Evolutionary conservation across 805 yeast species (phyloP), one percentile per base, ranked within the genome.

Genomic region (Sungouiella blattae): DNA sequence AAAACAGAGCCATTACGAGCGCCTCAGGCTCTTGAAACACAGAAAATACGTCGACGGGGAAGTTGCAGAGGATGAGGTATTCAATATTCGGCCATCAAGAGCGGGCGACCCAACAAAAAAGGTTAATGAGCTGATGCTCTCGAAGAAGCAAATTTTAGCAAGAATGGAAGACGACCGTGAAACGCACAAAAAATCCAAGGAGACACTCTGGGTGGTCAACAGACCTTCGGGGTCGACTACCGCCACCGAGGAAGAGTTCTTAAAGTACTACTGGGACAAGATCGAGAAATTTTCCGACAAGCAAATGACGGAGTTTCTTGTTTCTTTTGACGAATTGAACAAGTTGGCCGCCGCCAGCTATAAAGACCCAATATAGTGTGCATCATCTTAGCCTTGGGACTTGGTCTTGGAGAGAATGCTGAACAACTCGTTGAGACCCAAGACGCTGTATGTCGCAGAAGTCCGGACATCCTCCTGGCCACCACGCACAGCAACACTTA

Each of bases 151-250:
- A 46, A 78, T 85, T 12, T 55, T 87, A 12, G 71, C 77, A 24
- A 66, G 98, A 40, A 87, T 91, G 81, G 97, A 91, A 55, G 89
- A 83, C 43, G 98, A 91, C 55, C 68, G 98, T 47, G 98, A 91
- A 55, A 68, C 95, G 29, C 88, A 87, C 52, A 91, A 91, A 55
- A 73, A 85, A 44, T 75, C 83, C 11, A 87, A 89, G 48, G 97
- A 91, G 50, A 76, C 73, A 8, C 67, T 79, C 15, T 87, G 96
- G 95, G 72, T 80, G 7, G 78, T 83, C 1, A 70, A 68, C 21
- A 59, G 85, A 39, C 66, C 71, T 1, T 57, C 57, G 11, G 67
- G 58, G 1, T 33, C 58, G 4, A 54, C 35, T 30, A 49, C 42
- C 22, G 69, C 59, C 41, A 67, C 60, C 4, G 74, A 60, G 46